Evolutionary conservation across 352 stramenopile genomes (phyloP).

Genomic region (Saprolegnia diclina): DNA sequence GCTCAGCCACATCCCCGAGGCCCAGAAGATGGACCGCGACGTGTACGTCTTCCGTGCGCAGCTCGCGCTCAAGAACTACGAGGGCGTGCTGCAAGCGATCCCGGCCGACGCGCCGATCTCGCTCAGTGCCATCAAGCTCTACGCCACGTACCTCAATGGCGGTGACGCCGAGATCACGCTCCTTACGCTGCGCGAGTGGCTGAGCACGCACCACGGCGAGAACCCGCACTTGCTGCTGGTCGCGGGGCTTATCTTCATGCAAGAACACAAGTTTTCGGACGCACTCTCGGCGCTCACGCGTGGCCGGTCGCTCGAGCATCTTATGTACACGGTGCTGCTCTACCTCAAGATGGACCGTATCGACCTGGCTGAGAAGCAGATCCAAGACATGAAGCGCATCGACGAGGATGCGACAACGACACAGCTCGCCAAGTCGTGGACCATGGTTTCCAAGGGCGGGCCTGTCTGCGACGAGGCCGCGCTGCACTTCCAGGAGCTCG

Average conservation of each 20-base stretch:
- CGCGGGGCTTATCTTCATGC: constrained; percentile 91
- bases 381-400: constrained; percentile 85
- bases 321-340: constrained; percentile 76
- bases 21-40: constrained; percentile 89
- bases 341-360: constrained; percentile 92
- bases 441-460: constrained; percentile 74
- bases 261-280: constrained; percentile 89
- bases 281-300: constrained; percentile 89
- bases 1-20: constrained; percentile 78
- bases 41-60: constrained; percentile 92
- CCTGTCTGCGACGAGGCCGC: constrained; percentile 85
- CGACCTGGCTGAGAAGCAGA: constrained; percentile 87
- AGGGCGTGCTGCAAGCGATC: constrained; percentile 86
- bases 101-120: constrained; percentile 64
- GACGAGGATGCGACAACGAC: constrained; percentile 97
- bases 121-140: constrained; percentile 80
- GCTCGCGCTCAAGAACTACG: constrained; percentile 84
- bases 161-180: constrained; percentile 83
- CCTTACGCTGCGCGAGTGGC: constrained; percentile 88
- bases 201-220: constrained; percentile 69
- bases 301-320: constrained; percentile 91
- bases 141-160: constrained; percentile 75
- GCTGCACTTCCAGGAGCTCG: constrained; percentile 90
- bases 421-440: constrained; percentile 89
- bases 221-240: constrained; percentile 91